Evolutionary conservation across 1,139 yeast species (phyloP).

Genomic region (Saccharomycopsis hybrid): DNA sequence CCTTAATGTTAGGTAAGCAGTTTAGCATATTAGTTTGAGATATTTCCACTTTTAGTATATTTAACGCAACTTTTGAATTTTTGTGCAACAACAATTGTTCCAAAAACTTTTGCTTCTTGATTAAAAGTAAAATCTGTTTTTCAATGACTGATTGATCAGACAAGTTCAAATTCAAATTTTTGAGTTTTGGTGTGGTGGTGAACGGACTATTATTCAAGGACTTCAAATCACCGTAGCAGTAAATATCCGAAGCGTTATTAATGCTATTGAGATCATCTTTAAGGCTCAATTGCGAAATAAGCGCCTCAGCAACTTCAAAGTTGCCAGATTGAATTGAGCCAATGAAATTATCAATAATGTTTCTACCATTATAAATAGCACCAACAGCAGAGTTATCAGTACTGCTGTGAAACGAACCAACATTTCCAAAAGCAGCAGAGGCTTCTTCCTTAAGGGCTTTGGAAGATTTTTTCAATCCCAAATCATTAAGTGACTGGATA

Average conservation of each 20-base stretch:
- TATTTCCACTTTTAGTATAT: conserved; percentile 34
- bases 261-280: conserved; percentile 15
- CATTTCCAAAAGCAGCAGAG: background rate
- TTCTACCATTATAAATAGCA: background rate
- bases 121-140: conserved; percentile 31
- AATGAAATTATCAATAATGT: conserved; percentile 33
- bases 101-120: conserved; percentile 34
- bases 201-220: conserved; percentile 1
- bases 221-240: background rate
- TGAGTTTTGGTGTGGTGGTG: background rate
- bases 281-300: conserved; percentile 26
- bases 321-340: conserved; percentile 35
- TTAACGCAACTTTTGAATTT: conserved; percentile 35
- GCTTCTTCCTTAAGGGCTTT: conserved; percentile 32
- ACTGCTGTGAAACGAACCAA: background rate
- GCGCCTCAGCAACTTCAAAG: conserved; percentile 36
- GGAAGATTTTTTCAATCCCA: conserved; percentile 39
- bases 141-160: conserved; percentile 16
- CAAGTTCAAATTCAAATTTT: background rate
- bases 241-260: background rate
- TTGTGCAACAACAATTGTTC: conserved; percentile 34
- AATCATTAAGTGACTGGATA: conserved; percentile 42
- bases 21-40: conserved; percentile 28
- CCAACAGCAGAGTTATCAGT: background rate
- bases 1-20: background rate